A percentile compares a stretch with the other conserved stretches of the same genome.
phyloP scores from a whole-genome alignment of 2,329 filamentous ascomycete genomes.

The Cercospora canescens region DNA sequence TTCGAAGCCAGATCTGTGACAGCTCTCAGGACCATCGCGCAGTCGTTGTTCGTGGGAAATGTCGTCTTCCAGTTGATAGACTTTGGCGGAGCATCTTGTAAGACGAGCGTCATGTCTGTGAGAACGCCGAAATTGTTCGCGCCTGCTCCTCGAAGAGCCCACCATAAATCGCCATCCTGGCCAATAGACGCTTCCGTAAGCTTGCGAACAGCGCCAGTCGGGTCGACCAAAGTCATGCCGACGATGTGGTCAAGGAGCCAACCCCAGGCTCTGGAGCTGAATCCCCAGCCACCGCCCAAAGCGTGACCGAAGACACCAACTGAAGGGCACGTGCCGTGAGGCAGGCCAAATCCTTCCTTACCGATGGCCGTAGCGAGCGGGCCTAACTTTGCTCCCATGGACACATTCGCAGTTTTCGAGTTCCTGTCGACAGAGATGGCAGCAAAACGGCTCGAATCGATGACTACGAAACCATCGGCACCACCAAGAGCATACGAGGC shows the following conservation, averaged over 20 bases:
- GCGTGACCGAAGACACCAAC: conserved; percentile 20
- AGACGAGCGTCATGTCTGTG: conserved; percentile 8
- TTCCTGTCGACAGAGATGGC: conserved; percentile 11
- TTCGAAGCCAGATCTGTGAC: conserved; percentile 14
- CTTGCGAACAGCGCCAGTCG: conserved; percentile 9
- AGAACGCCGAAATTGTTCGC: conserved; percentile 23
- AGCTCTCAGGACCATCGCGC: conserved; percentile 14
- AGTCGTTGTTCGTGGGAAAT: conserved; percentile 16
- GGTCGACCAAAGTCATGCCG: conserved; percentile 12
- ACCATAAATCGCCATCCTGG: conserved; percentile 20
- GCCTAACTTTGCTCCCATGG: conserved; percentile 13
- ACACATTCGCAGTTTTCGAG: conserved; percentile 10
- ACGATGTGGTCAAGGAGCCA: conserved; percentile 21
- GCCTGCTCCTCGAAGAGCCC: conserved; percentile 20
- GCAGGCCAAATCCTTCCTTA: conserved; percentile 13
- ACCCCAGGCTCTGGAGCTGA: conserved; percentile 18
- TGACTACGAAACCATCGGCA: conserved; percentile 20
- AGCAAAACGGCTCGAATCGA: conserved; percentile 10
- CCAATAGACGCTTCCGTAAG: background rate
- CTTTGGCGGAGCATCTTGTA: conserved; percentile 12
- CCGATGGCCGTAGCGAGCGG: conserved; percentile 15
- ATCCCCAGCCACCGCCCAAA: conserved; percentile 21
- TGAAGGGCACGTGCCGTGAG: conserved; percentile 20
- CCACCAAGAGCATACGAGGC: conserved; percentile 23
- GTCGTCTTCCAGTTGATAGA: conserved; percentile 18